Conservation (phyloP, 768 basidiomycete species). For the Mycena filopes region DNA sequence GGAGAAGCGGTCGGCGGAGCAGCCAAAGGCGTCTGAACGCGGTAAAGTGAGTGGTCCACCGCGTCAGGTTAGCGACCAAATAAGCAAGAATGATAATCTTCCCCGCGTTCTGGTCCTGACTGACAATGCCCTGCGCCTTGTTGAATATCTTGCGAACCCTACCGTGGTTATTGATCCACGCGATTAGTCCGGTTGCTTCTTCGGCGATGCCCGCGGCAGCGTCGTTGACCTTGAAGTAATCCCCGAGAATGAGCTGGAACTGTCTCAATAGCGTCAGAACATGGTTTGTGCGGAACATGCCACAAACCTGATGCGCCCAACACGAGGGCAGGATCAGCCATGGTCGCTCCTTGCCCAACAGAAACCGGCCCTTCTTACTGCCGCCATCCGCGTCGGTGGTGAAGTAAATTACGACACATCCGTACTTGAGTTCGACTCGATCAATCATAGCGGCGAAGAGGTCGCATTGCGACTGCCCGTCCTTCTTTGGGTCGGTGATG, state of each 20-base stretch:
- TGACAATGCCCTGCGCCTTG: constrained; percentile 18
- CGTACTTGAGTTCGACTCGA: constrained; percentile 5
- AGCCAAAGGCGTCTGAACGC: constrained; percentile 16
- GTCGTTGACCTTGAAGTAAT: constrained; percentile 18
- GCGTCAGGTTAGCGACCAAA: constrained; percentile 29
- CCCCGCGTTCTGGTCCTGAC: constrained; percentile 4
- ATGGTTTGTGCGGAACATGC: neutral
- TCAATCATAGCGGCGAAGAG: constrained; percentile 14
- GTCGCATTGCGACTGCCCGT: neutral
- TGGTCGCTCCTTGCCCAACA: constrained; percentile 7
- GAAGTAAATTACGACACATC: constrained; percentile 9
- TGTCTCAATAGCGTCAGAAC: neutral
- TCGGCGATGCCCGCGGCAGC: constrained; percentile 6
- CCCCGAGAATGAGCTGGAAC: constrained; percentile 24
- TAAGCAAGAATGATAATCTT: constrained; percentile 16
- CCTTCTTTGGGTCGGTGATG: constrained; percentile 9
- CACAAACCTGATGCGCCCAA: constrained; percentile 20
- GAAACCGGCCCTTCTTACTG: constrained; percentile 16
- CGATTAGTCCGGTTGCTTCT: constrained; percentile 13
- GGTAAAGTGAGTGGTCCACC: constrained; percentile 29
- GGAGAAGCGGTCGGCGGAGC: constrained; percentile 6
- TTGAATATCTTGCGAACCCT: constrained; percentile 21
- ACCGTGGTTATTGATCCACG: too few relatives aligned
- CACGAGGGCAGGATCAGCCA: constrained; percentile 19
- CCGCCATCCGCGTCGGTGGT: neutral